Conservation (phyloP, 495 filamentous ascomycete species). For the Lindgomyces ingoldianus region DNA sequence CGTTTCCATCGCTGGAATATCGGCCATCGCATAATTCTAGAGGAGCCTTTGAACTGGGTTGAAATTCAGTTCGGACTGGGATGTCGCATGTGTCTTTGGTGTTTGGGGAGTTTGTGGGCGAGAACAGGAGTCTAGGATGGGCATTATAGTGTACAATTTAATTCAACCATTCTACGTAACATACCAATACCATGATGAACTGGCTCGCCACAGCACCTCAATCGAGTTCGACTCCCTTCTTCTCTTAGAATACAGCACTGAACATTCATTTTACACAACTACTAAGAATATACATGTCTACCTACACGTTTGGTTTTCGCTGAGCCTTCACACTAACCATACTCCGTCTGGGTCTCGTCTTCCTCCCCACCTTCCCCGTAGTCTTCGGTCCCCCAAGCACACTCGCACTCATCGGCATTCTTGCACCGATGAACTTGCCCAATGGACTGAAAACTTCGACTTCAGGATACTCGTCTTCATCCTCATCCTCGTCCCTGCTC, state of each 20-base stretch:
- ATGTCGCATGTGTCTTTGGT: too few relatives aligned
- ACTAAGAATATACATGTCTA: not conserved
- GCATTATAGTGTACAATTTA: not conserved
- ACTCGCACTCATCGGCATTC: constrained; percentile 76
- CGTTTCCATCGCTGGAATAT: too few relatives aligned
- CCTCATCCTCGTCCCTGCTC: constrained; percentile 29
- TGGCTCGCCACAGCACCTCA: too few relatives aligned
- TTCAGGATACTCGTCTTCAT: constrained; percentile 54
- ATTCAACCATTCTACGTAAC: too few relatives aligned
- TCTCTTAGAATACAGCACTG: too few relatives aligned
- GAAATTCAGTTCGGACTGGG: too few relatives aligned
- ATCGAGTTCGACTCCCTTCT: too few relatives aligned
- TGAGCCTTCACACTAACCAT: constrained; percentile 50
- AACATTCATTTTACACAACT: too few relatives aligned
- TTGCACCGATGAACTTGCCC: constrained; percentile 69
- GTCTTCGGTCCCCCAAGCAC: constrained; percentile 44
- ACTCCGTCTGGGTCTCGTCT: constrained; percentile 50
- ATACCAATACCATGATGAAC: too few relatives aligned
- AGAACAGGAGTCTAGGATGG: not conserved
- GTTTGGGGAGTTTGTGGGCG: not conserved
- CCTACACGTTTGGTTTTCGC: constrained; percentile 15
- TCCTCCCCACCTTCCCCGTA: constrained; percentile 24
- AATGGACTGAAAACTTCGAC: constrained; percentile 85
- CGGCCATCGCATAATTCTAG: too few relatives aligned
- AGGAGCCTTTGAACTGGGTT: too few relatives aligned